Percentiles rank a stretch among this genome's conserved stretches.
Conservation (phyloP, 768 basidiomycete species). For the Lyophyllum atratum region DNA sequence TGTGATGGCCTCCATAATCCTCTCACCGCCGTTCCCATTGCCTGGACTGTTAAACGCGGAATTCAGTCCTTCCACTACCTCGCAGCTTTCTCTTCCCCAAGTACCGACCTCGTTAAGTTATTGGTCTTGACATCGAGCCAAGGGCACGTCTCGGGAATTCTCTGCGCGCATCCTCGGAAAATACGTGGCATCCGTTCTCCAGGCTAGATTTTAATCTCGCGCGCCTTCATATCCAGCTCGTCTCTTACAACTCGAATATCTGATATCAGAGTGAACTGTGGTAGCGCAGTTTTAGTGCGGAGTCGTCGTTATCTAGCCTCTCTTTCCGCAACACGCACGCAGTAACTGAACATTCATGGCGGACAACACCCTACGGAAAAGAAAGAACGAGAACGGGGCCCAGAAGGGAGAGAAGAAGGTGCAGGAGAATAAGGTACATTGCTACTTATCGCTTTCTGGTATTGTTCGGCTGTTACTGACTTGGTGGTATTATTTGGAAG, state of each 20-base stretch:
- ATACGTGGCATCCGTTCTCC: slow-evolving; percentile 8
- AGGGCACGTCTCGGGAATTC: slow-evolving; percentile 2
- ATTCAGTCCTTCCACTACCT: not conserved
- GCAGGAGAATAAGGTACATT: not conserved
- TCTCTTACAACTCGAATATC: not conserved
- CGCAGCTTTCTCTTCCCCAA: not conserved
- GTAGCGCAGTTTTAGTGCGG: not conserved
- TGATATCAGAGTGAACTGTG: not conserved
- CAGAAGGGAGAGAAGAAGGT: slow-evolving; percentile 5
- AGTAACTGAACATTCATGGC: slow-evolving; percentile 2
- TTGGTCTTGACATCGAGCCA: not conserved
- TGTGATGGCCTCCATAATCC: not conserved
- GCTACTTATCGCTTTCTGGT: not conserved
- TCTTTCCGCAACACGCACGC: not conserved
- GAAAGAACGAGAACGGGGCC: slow-evolving; percentile 8
- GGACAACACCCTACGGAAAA: slow-evolving; percentile 3
- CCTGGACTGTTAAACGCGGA: not conserved
- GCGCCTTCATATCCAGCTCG: not conserved
- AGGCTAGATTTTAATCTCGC: not conserved
- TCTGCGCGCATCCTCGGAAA: slow-evolving; percentile 9
- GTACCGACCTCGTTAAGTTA: not conserved
- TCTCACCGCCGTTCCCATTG: not conserved
- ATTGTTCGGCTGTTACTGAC: not conserved
- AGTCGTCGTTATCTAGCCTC: not conserved
- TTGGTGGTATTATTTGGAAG: not conserved